phyloP scores from a whole-genome alignment of 805 yeast genomes.

The Kodamaea neixiangensis region DNA sequence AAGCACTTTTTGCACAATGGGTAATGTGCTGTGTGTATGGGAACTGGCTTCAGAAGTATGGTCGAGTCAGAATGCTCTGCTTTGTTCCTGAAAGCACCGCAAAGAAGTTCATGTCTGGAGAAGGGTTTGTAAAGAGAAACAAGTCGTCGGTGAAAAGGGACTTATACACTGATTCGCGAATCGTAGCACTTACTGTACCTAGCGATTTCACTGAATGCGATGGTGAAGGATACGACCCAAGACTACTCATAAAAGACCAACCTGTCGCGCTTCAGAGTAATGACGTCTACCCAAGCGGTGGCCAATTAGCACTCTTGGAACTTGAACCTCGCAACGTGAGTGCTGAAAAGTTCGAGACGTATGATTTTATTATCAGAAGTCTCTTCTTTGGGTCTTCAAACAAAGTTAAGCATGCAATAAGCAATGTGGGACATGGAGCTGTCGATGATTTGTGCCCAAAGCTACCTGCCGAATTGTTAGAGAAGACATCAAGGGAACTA shows the following conservation, averaged over 20 bases:
- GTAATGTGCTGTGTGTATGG: slow-evolving; percentile 62
- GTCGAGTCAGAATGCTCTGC: slow-evolving; percentile 72
- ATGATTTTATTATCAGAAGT: slow-evolving; percentile 60
- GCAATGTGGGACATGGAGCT: slow-evolving; percentile 82
- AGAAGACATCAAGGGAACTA: slow-evolving; percentile 50
- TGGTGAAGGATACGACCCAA: slow-evolving; percentile 40
- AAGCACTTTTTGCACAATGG: slow-evolving; percentile 74
- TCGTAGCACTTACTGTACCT: slow-evolving; percentile 50
- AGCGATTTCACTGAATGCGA: slow-evolving; percentile 21
- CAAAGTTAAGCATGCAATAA: slow-evolving; percentile 48
- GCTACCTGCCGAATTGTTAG: slow-evolving; percentile 33
- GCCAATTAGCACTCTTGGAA: slow-evolving; percentile 57
- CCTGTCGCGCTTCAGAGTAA: slow-evolving; percentile 33
- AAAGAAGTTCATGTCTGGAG: slow-evolving; percentile 58
- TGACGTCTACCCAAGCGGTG: slow-evolving; percentile 29
- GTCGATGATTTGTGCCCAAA: slow-evolving; percentile 46
- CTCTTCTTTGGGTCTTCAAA: slow-evolving; percentile 33
- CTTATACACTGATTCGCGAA: slow-evolving; percentile 56
- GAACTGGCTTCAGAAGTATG: slow-evolving; percentile 73
- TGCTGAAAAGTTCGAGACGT: slow-evolving; percentile 50
- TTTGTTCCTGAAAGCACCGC: slow-evolving; percentile 63
- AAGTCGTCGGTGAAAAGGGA: slow-evolving; percentile 67
- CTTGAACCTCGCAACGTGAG: slow-evolving; percentile 43
- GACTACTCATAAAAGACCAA: slow-evolving; percentile 36
- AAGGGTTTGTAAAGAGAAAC: slow-evolving; percentile 53